phyloP scores from a whole-genome alignment of 768 basidiomycete species.

The Coprinopsis cinerea region DNA sequence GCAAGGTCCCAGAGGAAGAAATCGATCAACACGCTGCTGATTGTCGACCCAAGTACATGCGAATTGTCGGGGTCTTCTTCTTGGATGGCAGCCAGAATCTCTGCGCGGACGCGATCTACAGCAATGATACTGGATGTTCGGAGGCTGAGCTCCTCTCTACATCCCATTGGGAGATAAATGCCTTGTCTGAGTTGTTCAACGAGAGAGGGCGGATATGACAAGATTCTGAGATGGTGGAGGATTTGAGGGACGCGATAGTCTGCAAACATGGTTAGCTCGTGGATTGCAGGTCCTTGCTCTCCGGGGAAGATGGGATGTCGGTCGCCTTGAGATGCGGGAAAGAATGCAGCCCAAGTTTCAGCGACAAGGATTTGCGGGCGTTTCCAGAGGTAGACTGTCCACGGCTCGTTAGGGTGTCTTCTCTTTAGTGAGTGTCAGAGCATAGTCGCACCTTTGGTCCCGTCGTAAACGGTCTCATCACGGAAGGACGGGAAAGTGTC shows the following conservation, averaged over 20 bases:
- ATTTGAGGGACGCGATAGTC: conserved; percentile 93
- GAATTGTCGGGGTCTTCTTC: conserved; percentile 17
- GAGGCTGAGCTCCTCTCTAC: conserved; percentile 68
- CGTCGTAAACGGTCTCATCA: conserved; percentile 58
- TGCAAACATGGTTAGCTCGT: conserved; percentile 86
- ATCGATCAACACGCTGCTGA: conserved; percentile 81
- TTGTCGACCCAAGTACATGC: background rate
- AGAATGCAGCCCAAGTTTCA: conserved; percentile 90
- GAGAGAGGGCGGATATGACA: conserved; percentile 64
- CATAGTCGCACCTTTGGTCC: conserved; percentile 44
- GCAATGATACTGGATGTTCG: conserved; percentile 77
- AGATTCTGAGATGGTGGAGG: conserved; percentile 73
- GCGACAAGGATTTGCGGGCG: conserved; percentile 88
- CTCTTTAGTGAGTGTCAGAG: conserved; percentile 2
- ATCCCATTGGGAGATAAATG: conserved; percentile 45
- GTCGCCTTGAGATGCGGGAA: conserved; percentile 41
- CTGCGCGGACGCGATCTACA: conserved; percentile 66
- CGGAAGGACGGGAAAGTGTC: conserved; percentile 71
- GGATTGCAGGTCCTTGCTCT: conserved; percentile 49
- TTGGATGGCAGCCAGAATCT: conserved; percentile 40
- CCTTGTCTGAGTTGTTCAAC: conserved; percentile 42
- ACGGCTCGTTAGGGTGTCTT: background rate
- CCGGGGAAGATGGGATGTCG: conserved; percentile 73
- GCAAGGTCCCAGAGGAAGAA: conserved; percentile 90
- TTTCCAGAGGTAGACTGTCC: conserved; percentile 78